Evolutionary conservation across 495 filamentous ascomycete genomes (phyloP), one percentile per base, ranked within the genome.

Genomic region (Aspergillus asperescens): DNA sequence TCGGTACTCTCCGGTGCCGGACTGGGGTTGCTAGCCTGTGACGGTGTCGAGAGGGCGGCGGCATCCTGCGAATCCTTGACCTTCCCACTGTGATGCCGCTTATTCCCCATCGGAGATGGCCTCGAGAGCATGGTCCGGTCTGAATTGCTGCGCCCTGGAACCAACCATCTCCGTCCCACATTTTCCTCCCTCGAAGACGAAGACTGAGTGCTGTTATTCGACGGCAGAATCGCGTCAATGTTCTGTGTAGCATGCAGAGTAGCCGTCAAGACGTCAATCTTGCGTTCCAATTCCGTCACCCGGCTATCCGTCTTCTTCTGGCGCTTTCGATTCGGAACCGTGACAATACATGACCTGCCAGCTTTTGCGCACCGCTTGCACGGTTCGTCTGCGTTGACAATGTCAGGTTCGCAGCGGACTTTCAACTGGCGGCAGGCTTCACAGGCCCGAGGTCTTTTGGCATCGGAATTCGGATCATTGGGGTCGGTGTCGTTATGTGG

Each of bases 281-380:
- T 95, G 72, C 85, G 89, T 70, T 98, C 93, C 35, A 98, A 74
- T 70, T 96, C 92, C 12, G 90, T 85, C 7, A 98, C 90, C 32
- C 91, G 81, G 52, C 81, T 90, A 63, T 96, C 93, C 23, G 87
- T 89, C 74, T 96, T 96, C 74, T 93, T 95, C 73, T 91, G 87
- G 24, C 92, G 77, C 68, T 95, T 96, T 12, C 90, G 77, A 10
- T 81, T 89, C 1, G 91, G 90, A 22, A 81, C 80, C 7, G 90
- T 95, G 29, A 94, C 84, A 25, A 95, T 64, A 58, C 93, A 98
- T 50, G 75, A 71, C 13, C 92, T 77, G 22, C 80, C 79, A 1
- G 91, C 87, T 65, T 96, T 96, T 19, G 82, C 81, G 66, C 93
- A 98, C 40, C 93, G 80, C 63, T 84, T 88, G 68, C 93, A 98